phyloP scores from a whole-genome alignment of 805 yeast genomes.

The Candida oleophila region DNA sequence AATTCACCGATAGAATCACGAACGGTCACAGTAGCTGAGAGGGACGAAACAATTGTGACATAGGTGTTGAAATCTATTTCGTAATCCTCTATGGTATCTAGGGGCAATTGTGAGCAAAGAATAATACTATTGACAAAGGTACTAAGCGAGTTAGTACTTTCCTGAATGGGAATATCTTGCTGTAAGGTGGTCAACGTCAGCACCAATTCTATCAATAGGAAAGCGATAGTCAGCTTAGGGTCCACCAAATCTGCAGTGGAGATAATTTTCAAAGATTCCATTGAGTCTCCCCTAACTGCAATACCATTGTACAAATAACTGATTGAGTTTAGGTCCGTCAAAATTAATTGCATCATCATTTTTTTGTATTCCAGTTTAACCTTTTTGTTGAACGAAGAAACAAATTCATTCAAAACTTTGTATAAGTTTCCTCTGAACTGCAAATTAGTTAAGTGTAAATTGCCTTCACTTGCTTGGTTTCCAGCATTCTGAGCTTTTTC shows the following conservation, averaged over 20 bases:
- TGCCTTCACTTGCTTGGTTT: neutral
- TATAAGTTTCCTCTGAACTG: conserved; percentile 27
- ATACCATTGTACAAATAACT: conserved; percentile 11
- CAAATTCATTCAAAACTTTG: conserved; percentile 19
- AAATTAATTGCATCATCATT: conserved; percentile 12
- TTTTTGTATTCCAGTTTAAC: conserved; percentile 17
- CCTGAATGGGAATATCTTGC: conserved; percentile 19
- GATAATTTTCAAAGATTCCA: conserved; percentile 6
- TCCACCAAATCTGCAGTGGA: conserved; percentile 17
- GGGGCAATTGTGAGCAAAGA: conserved; percentile 41
- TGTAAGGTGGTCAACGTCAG: conserved; percentile 32
- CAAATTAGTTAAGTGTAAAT: conserved; percentile 7
- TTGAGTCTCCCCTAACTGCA: conserved; percentile 9
- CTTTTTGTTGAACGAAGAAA: conserved; percentile 28
- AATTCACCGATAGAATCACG: conserved; percentile 65
- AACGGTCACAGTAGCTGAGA: conserved; percentile 47
- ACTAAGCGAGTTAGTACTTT: conserved; percentile 18
- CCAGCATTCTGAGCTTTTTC: conserved; percentile 15
- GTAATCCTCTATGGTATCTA: conserved; percentile 47
- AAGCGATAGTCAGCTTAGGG: conserved; percentile 16
- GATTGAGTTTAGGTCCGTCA: conserved; percentile 23
- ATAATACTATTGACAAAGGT: conserved; percentile 28
- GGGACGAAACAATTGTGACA: conserved; percentile 73
- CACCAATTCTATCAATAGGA: conserved; percentile 29
- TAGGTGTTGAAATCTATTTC: conserved; percentile 62